Conservation (phyloP, 495 filamentous ascomycete genomes). For the Chlorociboria aeruginascens region DNA sequence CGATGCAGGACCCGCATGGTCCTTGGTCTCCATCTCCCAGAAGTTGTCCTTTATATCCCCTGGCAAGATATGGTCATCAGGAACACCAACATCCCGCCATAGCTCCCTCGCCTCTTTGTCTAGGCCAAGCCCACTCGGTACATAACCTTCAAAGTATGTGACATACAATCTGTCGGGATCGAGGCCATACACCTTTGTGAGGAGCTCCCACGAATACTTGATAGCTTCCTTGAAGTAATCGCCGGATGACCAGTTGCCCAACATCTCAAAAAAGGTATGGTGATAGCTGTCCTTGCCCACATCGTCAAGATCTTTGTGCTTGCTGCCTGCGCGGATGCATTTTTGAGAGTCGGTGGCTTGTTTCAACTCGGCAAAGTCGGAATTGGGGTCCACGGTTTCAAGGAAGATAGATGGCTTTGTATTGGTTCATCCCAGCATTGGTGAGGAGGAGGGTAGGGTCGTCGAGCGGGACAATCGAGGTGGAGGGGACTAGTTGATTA, state of each 20-base stretch:
- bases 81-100: slow-evolving; percentile 77
- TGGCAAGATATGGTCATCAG: slow-evolving; percentile 85
- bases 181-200: slow-evolving; percentile 83
- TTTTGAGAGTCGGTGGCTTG: slow-evolving; percentile 97
- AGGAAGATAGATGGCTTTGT: slow-evolving; percentile 97
- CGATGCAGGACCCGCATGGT: slow-evolving; percentile 92
- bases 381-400: slow-evolving; percentile 79
- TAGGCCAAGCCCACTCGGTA: slow-evolving; percentile 69
- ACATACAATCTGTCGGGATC: slow-evolving; percentile 80
- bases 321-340: slow-evolving; percentile 96
- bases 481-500: slow-evolving; percentile 94
- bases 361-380: slow-evolving; percentile 79
- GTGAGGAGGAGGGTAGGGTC: slow-evolving; percentile 93
- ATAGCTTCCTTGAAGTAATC: slow-evolving; percentile 99
- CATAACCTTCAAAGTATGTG: slow-evolving; percentile 90
- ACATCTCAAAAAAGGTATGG: slow-evolving; percentile 99
- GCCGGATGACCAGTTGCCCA: slow-evolving; percentile 98
- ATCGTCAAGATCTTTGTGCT: slow-evolving; percentile 99
- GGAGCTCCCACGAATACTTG: slow-evolving; percentile 79
- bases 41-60: slow-evolving; percentile 99
- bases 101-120: slow-evolving; percentile 91
- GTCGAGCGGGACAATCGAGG: slow-evolving; percentile 85
- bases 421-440: slow-evolving; percentile 99
- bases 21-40: slow-evolving; percentile 99
- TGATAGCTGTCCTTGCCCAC: slow-evolving; percentile 98